A percentile compares a stretch with the other conserved stretches of the same genome.
Evolutionary conservation across 75 land plant genomes (phyloP).

Genomic region (Sequoia sempervirens): DNA sequence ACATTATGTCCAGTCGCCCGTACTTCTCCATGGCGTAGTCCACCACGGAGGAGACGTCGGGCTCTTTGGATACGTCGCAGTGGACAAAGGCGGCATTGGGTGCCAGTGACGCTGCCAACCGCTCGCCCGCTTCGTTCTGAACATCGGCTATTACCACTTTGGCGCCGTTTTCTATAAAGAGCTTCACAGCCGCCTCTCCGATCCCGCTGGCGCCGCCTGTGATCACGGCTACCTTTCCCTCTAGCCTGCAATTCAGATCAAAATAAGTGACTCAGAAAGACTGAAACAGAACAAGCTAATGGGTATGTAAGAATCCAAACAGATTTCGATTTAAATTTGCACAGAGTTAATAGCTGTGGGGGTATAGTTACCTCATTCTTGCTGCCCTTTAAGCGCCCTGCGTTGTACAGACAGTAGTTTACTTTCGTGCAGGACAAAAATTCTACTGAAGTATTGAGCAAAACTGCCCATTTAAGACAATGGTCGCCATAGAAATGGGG

Average conservation of each 20-base stretch:
- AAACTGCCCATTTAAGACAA: too few relatives aligned
- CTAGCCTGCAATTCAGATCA: conserved; percentile 18
- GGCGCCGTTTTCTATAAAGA: conserved; percentile 55
- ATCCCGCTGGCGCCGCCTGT: conserved; percentile 76
- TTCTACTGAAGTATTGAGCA: too few relatives aligned
- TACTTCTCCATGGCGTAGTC: conserved; percentile 21
- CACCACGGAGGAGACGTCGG: conserved; percentile 23
- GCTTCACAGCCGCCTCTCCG: conserved; percentile 45
- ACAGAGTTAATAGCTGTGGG: too few relatives aligned
- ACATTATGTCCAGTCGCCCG: conserved; percentile 44
- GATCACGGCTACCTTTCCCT: conserved; percentile 54
- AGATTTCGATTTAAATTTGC: too few relatives aligned
- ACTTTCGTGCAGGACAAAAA: too few relatives aligned
- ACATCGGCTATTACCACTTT: conserved; percentile 59
- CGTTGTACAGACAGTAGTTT: too few relatives aligned
- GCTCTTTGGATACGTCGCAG: conserved; percentile 41
- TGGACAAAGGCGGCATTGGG: conserved; percentile 11
- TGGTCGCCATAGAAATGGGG: too few relatives aligned
- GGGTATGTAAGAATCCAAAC: too few relatives aligned
- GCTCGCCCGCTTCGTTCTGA: conserved; percentile 27
- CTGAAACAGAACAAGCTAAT: too few relatives aligned
- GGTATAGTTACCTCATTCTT: too few relatives aligned
- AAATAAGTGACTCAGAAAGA: too few relatives aligned
- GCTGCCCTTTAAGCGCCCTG: too few relatives aligned
- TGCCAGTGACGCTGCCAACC: conserved; percentile 14